Percentiles rank a stretch among this genome's conserved stretches.
These are phyloP conservation scores for Paracoccidioides lutzii DNA, from an alignment of 2,329 filamentous ascomycete genomes.

Conservation along the genomic window DNA sequence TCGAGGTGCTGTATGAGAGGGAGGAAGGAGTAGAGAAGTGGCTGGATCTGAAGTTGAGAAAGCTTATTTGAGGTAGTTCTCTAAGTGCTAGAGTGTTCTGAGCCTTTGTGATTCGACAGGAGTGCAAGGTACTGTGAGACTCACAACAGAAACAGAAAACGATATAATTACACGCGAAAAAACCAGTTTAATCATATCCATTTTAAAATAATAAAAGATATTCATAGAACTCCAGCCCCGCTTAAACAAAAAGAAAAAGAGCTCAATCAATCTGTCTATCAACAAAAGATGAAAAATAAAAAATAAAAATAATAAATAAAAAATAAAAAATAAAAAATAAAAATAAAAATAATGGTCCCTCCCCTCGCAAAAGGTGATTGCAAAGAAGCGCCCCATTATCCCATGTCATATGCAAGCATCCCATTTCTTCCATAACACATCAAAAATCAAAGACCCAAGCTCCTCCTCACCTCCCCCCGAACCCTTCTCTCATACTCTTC, in stretches of 20 bases:
- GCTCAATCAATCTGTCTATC: background rate
- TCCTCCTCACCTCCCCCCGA: conserved; percentile 64
- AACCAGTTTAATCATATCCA: background rate
- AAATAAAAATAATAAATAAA: background rate
- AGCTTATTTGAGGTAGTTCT: background rate
- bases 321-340: background rate
- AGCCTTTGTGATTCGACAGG: too few relatives aligned
- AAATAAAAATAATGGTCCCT: background rate
- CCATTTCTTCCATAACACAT: background rate
- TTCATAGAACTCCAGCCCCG: background rate
- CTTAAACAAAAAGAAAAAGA: background rate
- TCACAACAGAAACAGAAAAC: background rate
- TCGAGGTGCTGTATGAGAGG: conserved; percentile 41
- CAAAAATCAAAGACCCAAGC: conserved; percentile 51
- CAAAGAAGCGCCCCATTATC: background rate
- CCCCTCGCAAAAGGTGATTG: background rate
- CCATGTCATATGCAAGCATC: background rate
- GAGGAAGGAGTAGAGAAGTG: conserved; percentile 30
- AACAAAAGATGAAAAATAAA: conserved; percentile 9
- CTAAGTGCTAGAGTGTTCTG: background rate
- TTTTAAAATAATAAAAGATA: conserved; percentile 1
- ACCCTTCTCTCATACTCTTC: conserved; percentile 78
- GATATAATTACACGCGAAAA: background rate
- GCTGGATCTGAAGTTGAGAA: conserved; percentile 28
- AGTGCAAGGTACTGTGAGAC: background rate